Conservation (phyloP, 164 flowering plant genomes). For the Vitis cinerea region DNA sequence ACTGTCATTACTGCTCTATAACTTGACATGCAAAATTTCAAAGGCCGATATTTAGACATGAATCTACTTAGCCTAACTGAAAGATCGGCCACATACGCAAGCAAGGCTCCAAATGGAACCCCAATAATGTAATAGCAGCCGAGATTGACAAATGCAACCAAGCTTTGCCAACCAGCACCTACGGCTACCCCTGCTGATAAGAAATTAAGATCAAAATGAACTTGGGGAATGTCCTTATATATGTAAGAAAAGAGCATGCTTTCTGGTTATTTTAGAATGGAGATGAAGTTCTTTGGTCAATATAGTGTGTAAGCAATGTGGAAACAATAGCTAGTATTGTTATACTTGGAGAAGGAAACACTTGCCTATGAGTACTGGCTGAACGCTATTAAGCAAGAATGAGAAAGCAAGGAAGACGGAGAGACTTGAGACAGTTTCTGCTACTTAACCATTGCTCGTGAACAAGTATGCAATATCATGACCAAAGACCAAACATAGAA, state of each 20-base stretch:
- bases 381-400: constrained; percentile 46
- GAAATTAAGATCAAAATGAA: not conserved
- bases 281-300: not conserved
- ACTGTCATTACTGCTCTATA: too few species aligned
- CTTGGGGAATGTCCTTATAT: too few species aligned
- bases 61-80: constrained; percentile 33
- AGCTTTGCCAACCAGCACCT: constrained; percentile 45
- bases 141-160: constrained; percentile 45
- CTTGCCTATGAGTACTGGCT: constrained; percentile 46
- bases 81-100: constrained; percentile 32
- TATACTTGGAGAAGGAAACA: not conserved
- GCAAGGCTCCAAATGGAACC: constrained; percentile 42
- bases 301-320: not conserved
- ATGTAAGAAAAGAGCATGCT: too few species aligned
- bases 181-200: constrained; percentile 14
- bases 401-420: constrained; percentile 41
- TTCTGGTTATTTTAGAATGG: too few species aligned
- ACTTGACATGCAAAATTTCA: too few species aligned
- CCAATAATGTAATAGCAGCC: constrained; percentile 48
- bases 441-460: constrained; percentile 27
- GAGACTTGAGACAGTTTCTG: constrained; percentile 28
- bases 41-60: too few species aligned
- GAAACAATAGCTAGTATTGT: not conserved
- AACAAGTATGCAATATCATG: constrained; percentile 34
- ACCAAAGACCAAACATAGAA: constrained; percentile 25